Evolutionary conservation across 331 rosid species (phyloP), one percentile per base, ranked within the genome.

Genomic region (Quercus phellos): DNA sequence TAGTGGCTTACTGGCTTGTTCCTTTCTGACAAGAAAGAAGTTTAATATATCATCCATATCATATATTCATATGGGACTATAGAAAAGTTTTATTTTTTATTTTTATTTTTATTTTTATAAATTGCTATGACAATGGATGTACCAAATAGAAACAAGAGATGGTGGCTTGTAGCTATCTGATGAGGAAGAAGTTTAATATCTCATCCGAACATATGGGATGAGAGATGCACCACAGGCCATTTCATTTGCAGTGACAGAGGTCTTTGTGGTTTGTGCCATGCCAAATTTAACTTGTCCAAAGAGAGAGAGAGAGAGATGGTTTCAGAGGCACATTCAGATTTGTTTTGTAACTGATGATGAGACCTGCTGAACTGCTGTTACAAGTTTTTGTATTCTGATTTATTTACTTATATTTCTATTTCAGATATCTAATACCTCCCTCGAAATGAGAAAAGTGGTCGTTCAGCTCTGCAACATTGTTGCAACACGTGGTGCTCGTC

Each of bases 401-500:
- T 68, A 5, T 76, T 19, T 56, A 19, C 24, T 22, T 55, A 38
- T 64, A 11, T 22, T 59, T 61, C 29, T 46, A 59, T 61, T 27
- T 80, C 83, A 94, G 98, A 86, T 94, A 87, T 54, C 92, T 30
- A 86, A 89, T 81, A 79, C 89, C 70, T 86, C 94, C 59, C 76
- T 89, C 26, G 74, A 87, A 79, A 84, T 77, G 77, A 85, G 98
- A 79, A 84, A 79, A 75, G 67, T 85, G 63, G 77, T 94, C 29
- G 83, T 94, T 55, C 76, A 83, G 79, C 68, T 94, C 60, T 92
- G 98, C 84, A 82, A 94, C 71, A 89, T 90, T 6, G 86, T 94
- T 73, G 94, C 96, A 14, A 85, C 92, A 17, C 96, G 98, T 11
- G 98, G 97, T 30, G 96, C 96, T 63, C 92, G 96, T 79, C 93